Percentiles rank a stretch among this genome's conserved stretches.
Evolutionary conservation across 495 filamentous ascomycete species (phyloP).

Genomic region (Penicillium bovifimosum): DNA sequence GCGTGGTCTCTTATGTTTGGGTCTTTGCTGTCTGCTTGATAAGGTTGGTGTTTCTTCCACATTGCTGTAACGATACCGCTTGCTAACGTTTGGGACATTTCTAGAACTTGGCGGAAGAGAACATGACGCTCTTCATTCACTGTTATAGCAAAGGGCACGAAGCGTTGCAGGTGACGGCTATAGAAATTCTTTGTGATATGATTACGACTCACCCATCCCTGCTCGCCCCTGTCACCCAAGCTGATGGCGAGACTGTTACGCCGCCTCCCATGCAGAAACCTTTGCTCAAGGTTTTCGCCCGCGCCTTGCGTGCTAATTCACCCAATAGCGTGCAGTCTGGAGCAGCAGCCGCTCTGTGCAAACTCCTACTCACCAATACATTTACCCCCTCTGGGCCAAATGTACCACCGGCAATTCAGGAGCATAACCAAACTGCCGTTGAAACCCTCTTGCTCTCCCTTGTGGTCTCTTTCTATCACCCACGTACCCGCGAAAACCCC

Average conservation of each 20-base stretch:
- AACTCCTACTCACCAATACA: constrained; percentile 68
- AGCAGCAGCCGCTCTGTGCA: constrained; percentile 76
- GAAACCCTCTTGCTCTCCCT: constrained; percentile 75
- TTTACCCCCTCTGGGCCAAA: constrained; percentile 41
- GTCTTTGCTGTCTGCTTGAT: constrained; percentile 85
- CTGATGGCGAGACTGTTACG: constrained; percentile 37
- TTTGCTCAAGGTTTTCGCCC: constrained; percentile 71
- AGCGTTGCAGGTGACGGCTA: constrained; percentile 76
- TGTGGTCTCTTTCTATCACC: constrained; percentile 85
- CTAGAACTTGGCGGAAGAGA: constrained; percentile 81
- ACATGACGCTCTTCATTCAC: constrained; percentile 88
- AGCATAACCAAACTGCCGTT: constrained; percentile 38
- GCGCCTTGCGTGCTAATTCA: constrained; percentile 64
- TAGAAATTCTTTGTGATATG: constrained; percentile 93
- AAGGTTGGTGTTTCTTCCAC: constrained; percentile 47
- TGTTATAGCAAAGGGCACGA: constrained; percentile 93
- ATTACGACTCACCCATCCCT: constrained; percentile 78
- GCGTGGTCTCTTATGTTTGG: constrained; percentile 80
- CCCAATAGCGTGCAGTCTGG: constrained; percentile 71
- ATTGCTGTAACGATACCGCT: not conserved
- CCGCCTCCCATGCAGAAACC: constrained; percentile 49
- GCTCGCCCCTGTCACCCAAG: constrained; percentile 45
- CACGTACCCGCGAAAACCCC: constrained; percentile 74
- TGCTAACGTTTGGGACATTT: constrained; percentile 9
- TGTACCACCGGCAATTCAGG: constrained; percentile 42